Percentiles rank a stretch among this genome's conserved stretches.
Conservation (phyloP, 192 early-diverging fungal genomes). For the Phlyctochytrium planicorne region DNA sequence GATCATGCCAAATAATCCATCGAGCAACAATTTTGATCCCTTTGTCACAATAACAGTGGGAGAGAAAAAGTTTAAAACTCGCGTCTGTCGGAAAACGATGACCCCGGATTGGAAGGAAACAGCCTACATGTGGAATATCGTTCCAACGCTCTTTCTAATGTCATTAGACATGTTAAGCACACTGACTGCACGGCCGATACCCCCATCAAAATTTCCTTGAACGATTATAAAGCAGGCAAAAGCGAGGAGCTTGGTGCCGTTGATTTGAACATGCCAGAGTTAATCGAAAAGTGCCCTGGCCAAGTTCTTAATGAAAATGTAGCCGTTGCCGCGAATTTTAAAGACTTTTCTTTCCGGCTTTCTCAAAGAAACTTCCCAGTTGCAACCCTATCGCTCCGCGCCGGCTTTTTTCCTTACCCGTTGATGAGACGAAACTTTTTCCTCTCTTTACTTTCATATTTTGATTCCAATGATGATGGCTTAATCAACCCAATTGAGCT, state of each 20-base stretch:
- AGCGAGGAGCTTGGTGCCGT: slow-evolving; percentile 49
- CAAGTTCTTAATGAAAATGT: background rate
- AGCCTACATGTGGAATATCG: slow-evolving; percentile 35
- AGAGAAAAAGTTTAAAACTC: slow-evolving; percentile 66
- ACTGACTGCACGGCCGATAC: too few relatives aligned
- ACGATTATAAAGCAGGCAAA: slow-evolving; percentile 67
- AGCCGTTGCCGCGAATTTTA: background rate
- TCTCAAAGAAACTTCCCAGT: background rate
- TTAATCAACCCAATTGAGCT: slow-evolving; percentile 61
- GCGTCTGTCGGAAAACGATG: slow-evolving; percentile 61
- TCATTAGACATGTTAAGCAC: slow-evolving; percentile 31
- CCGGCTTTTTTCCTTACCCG: slow-evolving; percentile 68
- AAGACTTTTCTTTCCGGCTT: background rate
- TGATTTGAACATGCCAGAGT: slow-evolving; percentile 44
- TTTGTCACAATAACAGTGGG: slow-evolving; percentile 74
- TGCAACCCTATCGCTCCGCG: slow-evolving; percentile 50
- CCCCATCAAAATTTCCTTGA: too few relatives aligned
- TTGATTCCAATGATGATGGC: slow-evolving; percentile 62
- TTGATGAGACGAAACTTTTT: slow-evolving; percentile 71
- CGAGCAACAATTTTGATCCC: slow-evolving; percentile 77
- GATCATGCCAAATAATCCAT: slow-evolving; percentile 15
- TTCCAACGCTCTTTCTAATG: too few relatives aligned
- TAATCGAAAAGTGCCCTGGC: slow-evolving; percentile 44
- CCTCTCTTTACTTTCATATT: slow-evolving; percentile 58
- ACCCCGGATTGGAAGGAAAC: slow-evolving; percentile 78